Conservation (phyloP, 75 land plant species). For the Chamaecyparis obtusa region DNA sequence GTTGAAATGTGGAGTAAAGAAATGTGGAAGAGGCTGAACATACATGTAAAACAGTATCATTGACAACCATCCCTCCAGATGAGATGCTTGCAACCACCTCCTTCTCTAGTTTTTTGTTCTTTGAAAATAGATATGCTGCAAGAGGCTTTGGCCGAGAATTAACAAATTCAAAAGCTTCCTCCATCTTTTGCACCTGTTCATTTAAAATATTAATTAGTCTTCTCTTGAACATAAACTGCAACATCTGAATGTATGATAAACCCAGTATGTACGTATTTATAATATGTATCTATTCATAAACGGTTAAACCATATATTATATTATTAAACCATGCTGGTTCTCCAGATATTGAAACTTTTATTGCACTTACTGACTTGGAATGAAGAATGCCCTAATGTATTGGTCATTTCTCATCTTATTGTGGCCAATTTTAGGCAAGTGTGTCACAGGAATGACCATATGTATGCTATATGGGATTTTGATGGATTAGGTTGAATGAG, state of each 20-base stretch:
- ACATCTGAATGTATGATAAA: not conserved
- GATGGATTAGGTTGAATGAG: not conserved
- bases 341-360: not conserved
- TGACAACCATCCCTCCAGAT: slow-evolving; percentile 68
- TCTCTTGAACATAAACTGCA: not conserved
- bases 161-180: slow-evolving; percentile 61
- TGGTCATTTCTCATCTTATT: not conserved
- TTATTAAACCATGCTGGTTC: not conserved
- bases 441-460: not conserved
- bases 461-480: not conserved
- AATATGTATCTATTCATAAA: not conserved
- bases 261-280: not conserved
- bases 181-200: slow-evolving; percentile 53
- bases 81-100: slow-evolving; percentile 48
- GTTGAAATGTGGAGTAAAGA: not conserved
- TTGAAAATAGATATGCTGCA: slow-evolving; percentile 67
- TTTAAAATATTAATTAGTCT: slow-evolving; percentile 1
- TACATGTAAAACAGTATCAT: slow-evolving; percentile 75
- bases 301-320: not conserved
- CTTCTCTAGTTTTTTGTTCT: slow-evolving; percentile 46
- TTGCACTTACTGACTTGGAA: not conserved
- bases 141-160: slow-evolving; percentile 63
- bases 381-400: not conserved
- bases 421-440: not conserved
- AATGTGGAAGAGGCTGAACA: not conserved